Evolutionary conservation across 768 basidiomycete species (phyloP), one percentile per base, ranked within the genome.

Genomic region (Chalciporus chontae): DNA sequence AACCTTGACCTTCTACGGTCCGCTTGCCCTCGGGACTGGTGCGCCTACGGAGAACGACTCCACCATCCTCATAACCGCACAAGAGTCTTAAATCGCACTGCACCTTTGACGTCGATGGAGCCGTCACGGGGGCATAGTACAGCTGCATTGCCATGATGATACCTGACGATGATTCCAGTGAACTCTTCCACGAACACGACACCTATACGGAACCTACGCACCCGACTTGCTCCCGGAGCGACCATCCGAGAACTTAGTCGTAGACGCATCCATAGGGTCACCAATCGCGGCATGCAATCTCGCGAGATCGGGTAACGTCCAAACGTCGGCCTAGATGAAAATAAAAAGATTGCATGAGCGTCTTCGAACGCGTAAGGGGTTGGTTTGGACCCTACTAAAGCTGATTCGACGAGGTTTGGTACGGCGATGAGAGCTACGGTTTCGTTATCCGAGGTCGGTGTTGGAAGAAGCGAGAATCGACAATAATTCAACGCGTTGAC

Each of bases 401-500:
- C 81, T 6, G 94, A 95, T 60, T 98, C 92, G 8, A 93, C 77
- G 19, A 97, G 74, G 60, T 94, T 94, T 0, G 94, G 94, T 13
- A 96, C 71, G 0, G 90, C 91, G 23, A 97, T 64, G 40, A 93
- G 69, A 1, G 80, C 84, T 14, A 51, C 40, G 19, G 14, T 48
- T 14, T 50, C 58, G 59, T 52, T 56, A 0, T 42, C 36, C 49
- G 51, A 8, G 49, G 51, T 40, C 44, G 43, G 34, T 15, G 54
- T 55, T 27, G 60, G 66, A 32, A 87, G 63, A 3, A 97, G 71
- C 7, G 90, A 87, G 68, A 96, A 94, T 2, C 87, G 82, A 68
- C 95, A 98, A 65, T 87, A 97, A 62, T 95, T 96, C 48, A 98
- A 75, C 2, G 95, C 85, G 63, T 99, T 99, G 51, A 94, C 84